A percentile compares a stretch with the other conserved stretches of the same genome.
Conservation (phyloP, 2,329 filamentous ascomycete genomes). For the Fusarium illudens region DNA sequence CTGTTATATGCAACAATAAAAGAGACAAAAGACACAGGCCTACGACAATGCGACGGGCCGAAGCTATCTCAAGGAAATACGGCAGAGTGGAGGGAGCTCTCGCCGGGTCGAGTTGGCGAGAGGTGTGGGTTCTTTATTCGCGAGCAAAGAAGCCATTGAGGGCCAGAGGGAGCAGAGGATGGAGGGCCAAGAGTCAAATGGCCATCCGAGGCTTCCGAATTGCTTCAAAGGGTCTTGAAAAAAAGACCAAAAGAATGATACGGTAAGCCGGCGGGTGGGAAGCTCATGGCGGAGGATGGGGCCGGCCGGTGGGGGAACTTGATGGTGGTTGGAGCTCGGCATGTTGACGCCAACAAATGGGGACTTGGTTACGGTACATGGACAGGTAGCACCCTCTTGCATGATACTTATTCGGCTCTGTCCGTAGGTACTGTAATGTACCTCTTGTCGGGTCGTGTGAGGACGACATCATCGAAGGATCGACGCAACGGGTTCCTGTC, state of each 20-base stretch:
- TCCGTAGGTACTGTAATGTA: conserved; percentile 1
- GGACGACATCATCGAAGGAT: conserved; percentile 27
- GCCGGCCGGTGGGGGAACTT: conserved; percentile 24
- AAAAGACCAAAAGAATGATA: conserved; percentile 2
- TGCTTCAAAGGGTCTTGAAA: conserved; percentile 29
- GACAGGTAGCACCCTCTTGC: neutral
- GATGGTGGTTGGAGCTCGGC: conserved; percentile 4
- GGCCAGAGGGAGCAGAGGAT: conserved; percentile 9
- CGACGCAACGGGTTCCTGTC: conserved; percentile 3
- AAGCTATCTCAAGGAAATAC: conserved; percentile 26
- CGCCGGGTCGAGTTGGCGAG: neutral
- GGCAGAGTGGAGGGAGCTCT: conserved; percentile 8
- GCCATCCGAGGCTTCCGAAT: conserved; percentile 42
- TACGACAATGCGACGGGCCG: conserved; percentile 15
- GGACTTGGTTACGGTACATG: neutral
- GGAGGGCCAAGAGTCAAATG: conserved; percentile 10
- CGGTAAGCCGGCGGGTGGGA: conserved; percentile 20
- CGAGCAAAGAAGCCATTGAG: conserved; percentile 3
- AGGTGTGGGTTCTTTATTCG: conserved; percentile 14
- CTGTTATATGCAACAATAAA: neutral
- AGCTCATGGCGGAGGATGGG: conserved; percentile 18
- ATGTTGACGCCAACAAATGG: neutral
- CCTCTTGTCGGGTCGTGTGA: neutral
- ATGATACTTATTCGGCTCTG: neutral
- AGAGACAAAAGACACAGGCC: neutral